Conservation (phyloP, 1,139 yeast species). For the Pichia kudriavzevii region DNA sequence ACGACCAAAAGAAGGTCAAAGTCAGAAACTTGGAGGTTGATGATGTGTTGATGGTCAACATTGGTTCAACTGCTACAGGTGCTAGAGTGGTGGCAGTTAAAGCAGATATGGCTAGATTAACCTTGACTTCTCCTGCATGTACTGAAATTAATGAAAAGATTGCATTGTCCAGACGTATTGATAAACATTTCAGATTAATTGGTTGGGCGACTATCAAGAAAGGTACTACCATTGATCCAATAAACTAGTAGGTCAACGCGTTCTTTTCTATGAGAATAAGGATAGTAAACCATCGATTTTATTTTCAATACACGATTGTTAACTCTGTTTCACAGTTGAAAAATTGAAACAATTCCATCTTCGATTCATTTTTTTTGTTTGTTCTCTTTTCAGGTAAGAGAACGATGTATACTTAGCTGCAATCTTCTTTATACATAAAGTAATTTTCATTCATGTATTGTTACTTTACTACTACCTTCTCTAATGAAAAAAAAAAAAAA, state of each 20-base stretch:
- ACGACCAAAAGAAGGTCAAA: slow-evolving; percentile 94
- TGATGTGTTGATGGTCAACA: slow-evolving; percentile 97
- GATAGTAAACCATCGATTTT: no score
- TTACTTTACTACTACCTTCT: slow-evolving; percentile 10
- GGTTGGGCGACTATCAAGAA: slow-evolving; percentile 99
- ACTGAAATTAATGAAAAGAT: slow-evolving; percentile 97
- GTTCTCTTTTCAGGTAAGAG: slow-evolving; percentile 8
- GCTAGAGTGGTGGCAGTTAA: slow-evolving; percentile 97
- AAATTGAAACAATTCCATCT: no score
- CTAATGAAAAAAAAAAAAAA: neutral
- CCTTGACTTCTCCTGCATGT: slow-evolving; percentile 96
- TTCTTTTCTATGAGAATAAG: no score
- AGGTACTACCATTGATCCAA: slow-evolving; percentile 82
- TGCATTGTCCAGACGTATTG: slow-evolving; percentile 97
- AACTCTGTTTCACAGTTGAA: no score
- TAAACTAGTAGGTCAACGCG: slow-evolving; percentile 26
- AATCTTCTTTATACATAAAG: slow-evolving; percentile 9
- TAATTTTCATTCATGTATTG: slow-evolving; percentile 2
- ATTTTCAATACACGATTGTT: no score
- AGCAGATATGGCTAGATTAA: slow-evolving; percentile 99
- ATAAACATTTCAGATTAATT: slow-evolving; percentile 98
- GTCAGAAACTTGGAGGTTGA: slow-evolving; percentile 90
- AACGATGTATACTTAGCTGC: slow-evolving; percentile 12
- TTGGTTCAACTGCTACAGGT: slow-evolving; percentile 99
- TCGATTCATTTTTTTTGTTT: slow-evolving; percentile 1